These are phyloP conservation scores for Bolboschoenoplectus hybrid DNA, from an alignment of 202 grass and related monocot genomes.

Conservation along the genomic window DNA sequence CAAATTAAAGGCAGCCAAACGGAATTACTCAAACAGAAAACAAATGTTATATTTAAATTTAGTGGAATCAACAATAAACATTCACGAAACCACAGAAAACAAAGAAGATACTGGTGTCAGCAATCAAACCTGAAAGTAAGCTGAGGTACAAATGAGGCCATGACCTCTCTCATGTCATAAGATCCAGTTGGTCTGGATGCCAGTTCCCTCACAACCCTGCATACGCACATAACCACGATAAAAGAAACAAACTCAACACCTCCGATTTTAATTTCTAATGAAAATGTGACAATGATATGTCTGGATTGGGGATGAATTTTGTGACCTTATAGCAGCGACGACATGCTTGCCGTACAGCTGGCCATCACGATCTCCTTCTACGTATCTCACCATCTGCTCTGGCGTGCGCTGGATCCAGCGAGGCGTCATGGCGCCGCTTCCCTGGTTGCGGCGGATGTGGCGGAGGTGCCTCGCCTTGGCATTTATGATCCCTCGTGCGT, in stretches of 20 bases:
- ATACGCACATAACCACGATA: constrained; percentile 15
- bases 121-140: constrained; percentile 62
- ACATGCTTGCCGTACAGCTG: constrained; percentile 76
- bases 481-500: constrained; percentile 54
- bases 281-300: not conserved
- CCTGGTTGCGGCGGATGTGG: constrained; percentile 67
- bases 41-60: not conserved
- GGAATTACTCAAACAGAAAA: not conserved
- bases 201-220: constrained; percentile 61
- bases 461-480: constrained; percentile 75
- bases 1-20: not conserved
- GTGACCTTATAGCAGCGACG: constrained; percentile 55
- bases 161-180: constrained; percentile 61
- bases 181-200: constrained; percentile 47
- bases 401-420: constrained; percentile 78
- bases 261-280: not conserved
- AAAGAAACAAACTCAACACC: not conserved
- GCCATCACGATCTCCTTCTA: constrained; percentile 82
- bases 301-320: not conserved
- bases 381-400: constrained; percentile 79
- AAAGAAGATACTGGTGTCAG: not conserved
- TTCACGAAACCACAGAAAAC: not conserved
- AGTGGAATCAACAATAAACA: not conserved
- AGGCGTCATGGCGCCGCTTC: constrained; percentile 62
- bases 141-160: constrained; percentile 78